phyloP scores from a whole-genome alignment of 805 yeast genomes.

The Tetrapisispora pingtungensis region DNA sequence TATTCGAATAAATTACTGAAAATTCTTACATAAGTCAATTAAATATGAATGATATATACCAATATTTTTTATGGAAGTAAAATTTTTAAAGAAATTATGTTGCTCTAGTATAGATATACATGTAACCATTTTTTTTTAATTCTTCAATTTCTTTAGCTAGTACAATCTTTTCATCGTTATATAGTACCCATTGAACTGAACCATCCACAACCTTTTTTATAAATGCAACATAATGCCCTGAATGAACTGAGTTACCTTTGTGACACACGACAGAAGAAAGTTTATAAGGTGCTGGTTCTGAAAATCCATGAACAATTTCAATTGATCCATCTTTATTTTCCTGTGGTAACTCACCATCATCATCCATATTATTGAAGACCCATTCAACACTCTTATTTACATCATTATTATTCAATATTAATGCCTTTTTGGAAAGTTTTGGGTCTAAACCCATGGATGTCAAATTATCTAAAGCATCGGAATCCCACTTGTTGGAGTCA shows the following conservation, averaged over 20 bases:
- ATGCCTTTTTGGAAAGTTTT: slow-evolving; percentile 62
- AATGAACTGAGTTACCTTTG: slow-evolving; percentile 80
- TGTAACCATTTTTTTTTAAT: slow-evolving; percentile 39
- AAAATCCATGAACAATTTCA: slow-evolving; percentile 10
- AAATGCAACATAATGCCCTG: slow-evolving; percentile 87
- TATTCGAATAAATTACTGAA: too few species aligned
- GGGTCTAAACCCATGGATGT: slow-evolving; percentile 65
- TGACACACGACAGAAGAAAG: slow-evolving; percentile 71
- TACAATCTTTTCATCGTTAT: slow-evolving; percentile 85
- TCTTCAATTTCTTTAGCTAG: slow-evolving; percentile 35
- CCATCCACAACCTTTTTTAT: slow-evolving; percentile 37
- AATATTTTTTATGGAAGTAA: too few species aligned
- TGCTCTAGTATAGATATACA: slow-evolving; percentile 28
- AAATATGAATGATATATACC: too few species aligned
- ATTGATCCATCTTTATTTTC: slow-evolving; percentile 4
- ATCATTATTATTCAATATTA: slow-evolving; percentile 47
- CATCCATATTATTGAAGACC: slow-evolving; percentile 78
- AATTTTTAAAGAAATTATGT: background rate
- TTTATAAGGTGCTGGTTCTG: slow-evolving; percentile 11
- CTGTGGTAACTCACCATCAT: slow-evolving; percentile 46
- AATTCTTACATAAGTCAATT: too few species aligned
- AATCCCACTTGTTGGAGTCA: slow-evolving; percentile 7
- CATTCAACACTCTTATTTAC: slow-evolving; percentile 80
- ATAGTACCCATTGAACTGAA: slow-evolving; percentile 55
- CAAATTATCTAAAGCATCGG: slow-evolving; percentile 23